phyloP scores from a whole-genome alignment of 179 eudicot genomes.

The Monotropa hypopitys region DNA sequence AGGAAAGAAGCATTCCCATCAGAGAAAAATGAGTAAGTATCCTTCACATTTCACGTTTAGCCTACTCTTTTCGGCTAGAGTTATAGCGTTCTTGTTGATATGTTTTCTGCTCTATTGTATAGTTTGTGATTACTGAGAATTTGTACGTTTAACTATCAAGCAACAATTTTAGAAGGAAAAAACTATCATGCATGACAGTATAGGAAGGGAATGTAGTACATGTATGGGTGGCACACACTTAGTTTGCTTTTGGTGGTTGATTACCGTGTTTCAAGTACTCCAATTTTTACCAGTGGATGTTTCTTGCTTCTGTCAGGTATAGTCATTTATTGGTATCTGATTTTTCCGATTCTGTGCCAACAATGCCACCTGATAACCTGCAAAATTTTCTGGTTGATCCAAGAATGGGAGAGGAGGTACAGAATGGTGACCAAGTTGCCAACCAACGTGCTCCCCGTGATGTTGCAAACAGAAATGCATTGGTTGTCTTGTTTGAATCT shows the following conservation, averaged over 20 bases:
- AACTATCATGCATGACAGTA: not conserved
- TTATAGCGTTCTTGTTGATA: not conserved
- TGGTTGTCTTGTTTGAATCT: slow-evolving; percentile 77
- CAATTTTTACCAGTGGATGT: not conserved
- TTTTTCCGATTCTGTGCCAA: slow-evolving; percentile 81
- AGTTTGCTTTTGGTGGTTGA: not conserved
- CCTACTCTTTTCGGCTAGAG: not conserved
- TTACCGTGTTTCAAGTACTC: not conserved
- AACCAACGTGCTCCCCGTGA: slow-evolving; percentile 51
- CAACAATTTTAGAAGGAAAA: not conserved
- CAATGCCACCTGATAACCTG: slow-evolving; percentile 85
- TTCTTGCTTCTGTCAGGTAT: slow-evolving; percentile 43
- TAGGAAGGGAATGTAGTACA: not conserved
- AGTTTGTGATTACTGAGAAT: not conserved
- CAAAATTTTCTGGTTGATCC: slow-evolving; percentile 79
- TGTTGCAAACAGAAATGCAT: slow-evolving; percentile 48
- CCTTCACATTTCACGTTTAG: not conserved
- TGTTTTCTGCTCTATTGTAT: not conserved
- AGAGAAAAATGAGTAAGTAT: slow-evolving; percentile 75
- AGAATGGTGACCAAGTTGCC: slow-evolving; percentile 33
- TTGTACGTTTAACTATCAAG: not conserved
- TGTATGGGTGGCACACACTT: not conserved
- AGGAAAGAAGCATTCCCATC: slow-evolving; percentile 84
- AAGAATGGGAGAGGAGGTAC: slow-evolving; percentile 32
- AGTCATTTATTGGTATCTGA: slow-evolving; percentile 63